Conservation (phyloP, 2,329 filamentous ascomycete genomes). For the Trichoderma harzianum region DNA sequence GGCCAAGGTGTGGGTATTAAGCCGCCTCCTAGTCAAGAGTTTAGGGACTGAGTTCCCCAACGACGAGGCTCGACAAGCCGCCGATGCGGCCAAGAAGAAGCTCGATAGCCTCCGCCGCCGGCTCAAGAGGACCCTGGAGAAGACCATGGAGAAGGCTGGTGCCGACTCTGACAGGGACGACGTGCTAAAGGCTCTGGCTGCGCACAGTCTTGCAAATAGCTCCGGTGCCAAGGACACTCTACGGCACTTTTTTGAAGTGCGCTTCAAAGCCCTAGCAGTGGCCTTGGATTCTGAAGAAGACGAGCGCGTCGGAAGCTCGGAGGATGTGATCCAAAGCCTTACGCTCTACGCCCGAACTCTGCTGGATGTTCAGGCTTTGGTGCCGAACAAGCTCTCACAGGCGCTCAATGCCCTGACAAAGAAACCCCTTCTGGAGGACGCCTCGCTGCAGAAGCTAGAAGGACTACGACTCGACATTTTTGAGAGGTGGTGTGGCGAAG, state of each 20-base stretch:
- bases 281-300: constrained; percentile 54
- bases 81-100: constrained; percentile 63
- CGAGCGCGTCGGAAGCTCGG: constrained; percentile 36
- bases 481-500: constrained; percentile 75
- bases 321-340: constrained; percentile 61
- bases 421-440: constrained; percentile 68
- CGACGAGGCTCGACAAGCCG: constrained; percentile 32
- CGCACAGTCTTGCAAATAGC: constrained; percentile 77
- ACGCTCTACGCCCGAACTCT: constrained; percentile 74
- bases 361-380: constrained; percentile 70
- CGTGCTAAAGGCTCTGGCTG: constrained; percentile 71
- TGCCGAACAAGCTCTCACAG: constrained; percentile 69
- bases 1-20: constrained; percentile 72
- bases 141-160: constrained; percentile 62
- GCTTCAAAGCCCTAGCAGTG: constrained; percentile 64
- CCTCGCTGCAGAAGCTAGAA: constrained; percentile 61
- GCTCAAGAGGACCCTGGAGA: constrained; percentile 66
- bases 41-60: constrained; percentile 51
- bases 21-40: constrained; percentile 70
- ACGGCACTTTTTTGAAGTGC: constrained; percentile 70
- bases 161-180: constrained; percentile 44
- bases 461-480: constrained; percentile 75
- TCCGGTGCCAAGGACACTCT: constrained; percentile 77
- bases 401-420: constrained; percentile 67
- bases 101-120: constrained; percentile 60